Evolutionary conservation across 768 basidiomycete species (phyloP).

Genomic region (Suillus fuscotomentosus): DNA sequence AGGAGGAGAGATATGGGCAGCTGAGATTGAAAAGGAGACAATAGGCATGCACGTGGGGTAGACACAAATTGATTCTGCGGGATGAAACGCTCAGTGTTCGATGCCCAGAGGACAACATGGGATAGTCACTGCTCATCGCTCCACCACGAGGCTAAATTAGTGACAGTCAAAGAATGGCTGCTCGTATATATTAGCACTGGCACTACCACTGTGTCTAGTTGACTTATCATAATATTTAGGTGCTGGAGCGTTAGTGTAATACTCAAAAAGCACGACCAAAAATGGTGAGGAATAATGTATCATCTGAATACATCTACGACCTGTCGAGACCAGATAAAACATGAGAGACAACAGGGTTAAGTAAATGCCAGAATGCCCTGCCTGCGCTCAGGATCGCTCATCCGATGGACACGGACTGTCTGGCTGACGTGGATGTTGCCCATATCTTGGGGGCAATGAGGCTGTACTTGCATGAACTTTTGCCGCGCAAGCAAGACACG

Average conservation of each 20-base stretch:
- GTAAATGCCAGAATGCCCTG: conserved; percentile 45
- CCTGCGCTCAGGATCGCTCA: conserved; percentile 77
- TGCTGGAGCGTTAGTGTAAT: background rate
- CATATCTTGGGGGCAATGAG: conserved; percentile 56
- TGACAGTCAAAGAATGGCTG: background rate
- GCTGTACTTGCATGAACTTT: conserved; percentile 16
- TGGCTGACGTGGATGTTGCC: conserved; percentile 64
- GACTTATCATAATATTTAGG: background rate
- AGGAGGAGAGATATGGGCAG: too few species aligned
- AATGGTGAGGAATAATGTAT: background rate
- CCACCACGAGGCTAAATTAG: background rate
- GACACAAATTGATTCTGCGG: too few species aligned
- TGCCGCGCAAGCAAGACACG: conserved; percentile 49
- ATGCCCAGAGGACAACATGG: background rate
- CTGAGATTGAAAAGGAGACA: too few species aligned
- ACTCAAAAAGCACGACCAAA: background rate
- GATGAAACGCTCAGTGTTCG: too few species aligned
- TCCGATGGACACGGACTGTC: conserved; percentile 71
- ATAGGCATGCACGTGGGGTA: too few species aligned
- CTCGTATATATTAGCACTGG: background rate
- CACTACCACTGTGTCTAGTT: background rate
- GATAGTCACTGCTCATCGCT: background rate
- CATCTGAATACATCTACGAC: background rate
- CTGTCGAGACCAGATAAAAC: background rate
- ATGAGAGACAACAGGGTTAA: conserved; percentile 4